phyloP scores from a whole-genome alignment of 2,329 filamentous ascomycete genomes.

The Trichoderma guizhouense region DNA sequence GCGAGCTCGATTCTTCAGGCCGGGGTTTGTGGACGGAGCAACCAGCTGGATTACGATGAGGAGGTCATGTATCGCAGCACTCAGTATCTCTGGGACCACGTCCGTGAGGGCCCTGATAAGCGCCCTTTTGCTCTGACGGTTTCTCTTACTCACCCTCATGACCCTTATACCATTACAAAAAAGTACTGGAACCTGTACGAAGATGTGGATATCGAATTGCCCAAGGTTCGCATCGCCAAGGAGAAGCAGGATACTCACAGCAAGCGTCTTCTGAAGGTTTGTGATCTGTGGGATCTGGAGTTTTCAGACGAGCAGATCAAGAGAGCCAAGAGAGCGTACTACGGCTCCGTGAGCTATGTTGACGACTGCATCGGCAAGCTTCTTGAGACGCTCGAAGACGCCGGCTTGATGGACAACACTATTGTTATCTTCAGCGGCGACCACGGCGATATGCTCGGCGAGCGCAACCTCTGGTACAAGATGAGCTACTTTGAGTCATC shows the following conservation, averaged over 20 bases:
- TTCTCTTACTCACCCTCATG: slow-evolving; percentile 90
- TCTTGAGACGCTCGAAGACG: slow-evolving; percentile 72
- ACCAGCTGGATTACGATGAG: slow-evolving; percentile 94
- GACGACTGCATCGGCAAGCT: slow-evolving; percentile 88
- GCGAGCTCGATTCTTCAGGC: slow-evolving; percentile 90
- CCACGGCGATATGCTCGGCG: slow-evolving; percentile 93
- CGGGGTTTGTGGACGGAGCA: slow-evolving; percentile 82
- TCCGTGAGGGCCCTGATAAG: slow-evolving; percentile 69
- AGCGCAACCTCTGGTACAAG: slow-evolving; percentile 93
- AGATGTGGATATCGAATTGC: slow-evolving; percentile 79
- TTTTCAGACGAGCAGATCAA: slow-evolving; percentile 85
- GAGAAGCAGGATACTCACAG: slow-evolving; percentile 85
- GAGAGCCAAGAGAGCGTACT: slow-evolving; percentile 82
- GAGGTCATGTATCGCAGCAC: slow-evolving; percentile 91
- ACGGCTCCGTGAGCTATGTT: slow-evolving; percentile 88
- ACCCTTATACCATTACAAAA: slow-evolving; percentile 89
- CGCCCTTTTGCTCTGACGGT: slow-evolving; percentile 85
- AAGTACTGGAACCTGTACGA: slow-evolving; percentile 95
- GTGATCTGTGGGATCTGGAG: slow-evolving; percentile 79
- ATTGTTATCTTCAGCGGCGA: slow-evolving; percentile 91
- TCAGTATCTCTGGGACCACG: slow-evolving; percentile 87
- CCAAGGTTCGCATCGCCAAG: slow-evolving; percentile 72
- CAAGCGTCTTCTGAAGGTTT: slow-evolving; percentile 79
- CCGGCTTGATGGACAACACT: slow-evolving; percentile 77
- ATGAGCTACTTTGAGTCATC: slow-evolving; percentile 96